Conservation (phyloP, 768 basidiomycete species). For the Baorangia bicolor region DNA sequence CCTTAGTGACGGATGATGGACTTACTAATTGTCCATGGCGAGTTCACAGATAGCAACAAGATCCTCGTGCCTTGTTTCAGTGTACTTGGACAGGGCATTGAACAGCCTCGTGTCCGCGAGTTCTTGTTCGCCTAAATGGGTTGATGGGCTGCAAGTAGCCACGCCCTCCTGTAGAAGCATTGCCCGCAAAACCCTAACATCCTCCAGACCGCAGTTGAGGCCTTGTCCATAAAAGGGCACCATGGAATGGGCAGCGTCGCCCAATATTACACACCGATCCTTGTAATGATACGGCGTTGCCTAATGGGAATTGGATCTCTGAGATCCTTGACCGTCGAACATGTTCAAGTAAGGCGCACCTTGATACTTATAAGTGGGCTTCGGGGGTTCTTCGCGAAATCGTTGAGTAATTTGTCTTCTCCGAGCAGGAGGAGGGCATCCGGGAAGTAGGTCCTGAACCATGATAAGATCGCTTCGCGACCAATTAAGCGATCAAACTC, state of each 20-base stretch:
- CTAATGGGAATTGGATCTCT: slow-evolving; percentile 40
- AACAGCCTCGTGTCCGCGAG: slow-evolving; percentile 56
- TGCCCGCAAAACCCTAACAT: slow-evolving; percentile 84
- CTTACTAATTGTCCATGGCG: slow-evolving; percentile 97
- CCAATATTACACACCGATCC: slow-evolving; percentile 83
- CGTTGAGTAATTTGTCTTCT: slow-evolving; percentile 68
- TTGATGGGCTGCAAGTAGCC: slow-evolving; percentile 39
- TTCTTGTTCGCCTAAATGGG: slow-evolving; percentile 29
- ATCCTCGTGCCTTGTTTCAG: slow-evolving; percentile 81
- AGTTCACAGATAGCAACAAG: slow-evolving; percentile 87
- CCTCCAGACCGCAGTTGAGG: slow-evolving; percentile 95
- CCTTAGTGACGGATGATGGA: slow-evolving; percentile 31
- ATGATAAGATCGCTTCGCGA: slow-evolving; percentile 55
- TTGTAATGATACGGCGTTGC: slow-evolving; percentile 87
- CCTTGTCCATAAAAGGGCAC: slow-evolving; percentile 99
- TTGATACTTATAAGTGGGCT: slow-evolving; percentile 91
- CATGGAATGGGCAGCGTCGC: slow-evolving; percentile 97
- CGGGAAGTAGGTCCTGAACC: slow-evolving; percentile 85
- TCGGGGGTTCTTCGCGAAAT: slow-evolving; percentile 82
- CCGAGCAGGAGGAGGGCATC: slow-evolving; percentile 88
- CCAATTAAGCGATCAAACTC: slow-evolving; percentile 69
- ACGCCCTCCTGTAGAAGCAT: slow-evolving; percentile 74
- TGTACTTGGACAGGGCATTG: slow-evolving; percentile 73
- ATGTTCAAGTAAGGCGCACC: slow-evolving; percentile 48
- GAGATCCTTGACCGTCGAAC: slow-evolving; percentile 18